A percentile compares a stretch with the other conserved stretches of the same genome.
These are phyloP conservation scores for Citrus inodora DNA, from an alignment of 345 rosid genomes.

Conservation along the genomic window DNA sequence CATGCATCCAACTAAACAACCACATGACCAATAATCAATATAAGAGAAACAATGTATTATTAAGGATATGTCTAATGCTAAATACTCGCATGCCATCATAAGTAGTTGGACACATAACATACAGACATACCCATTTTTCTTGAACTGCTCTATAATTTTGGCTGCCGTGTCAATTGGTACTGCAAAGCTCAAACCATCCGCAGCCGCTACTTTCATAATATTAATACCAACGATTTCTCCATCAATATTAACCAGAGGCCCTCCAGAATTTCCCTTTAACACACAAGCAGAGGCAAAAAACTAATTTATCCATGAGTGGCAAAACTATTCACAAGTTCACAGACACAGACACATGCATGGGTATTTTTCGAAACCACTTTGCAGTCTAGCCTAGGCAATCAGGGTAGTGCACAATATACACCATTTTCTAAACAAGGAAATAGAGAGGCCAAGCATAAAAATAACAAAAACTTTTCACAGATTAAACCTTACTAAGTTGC, in stretches of 20 bases:
- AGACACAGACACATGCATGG: neutral
- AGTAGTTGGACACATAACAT: neutral
- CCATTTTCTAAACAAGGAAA: too few relatives aligned
- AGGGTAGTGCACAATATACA: neutral
- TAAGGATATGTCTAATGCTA: too few relatives aligned
- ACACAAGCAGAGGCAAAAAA: constrained; percentile 5
- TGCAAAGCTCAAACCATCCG: constrained; percentile 78
- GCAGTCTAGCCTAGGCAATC: neutral
- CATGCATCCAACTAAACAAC: too few relatives aligned
- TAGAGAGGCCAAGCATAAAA: neutral
- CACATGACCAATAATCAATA: too few relatives aligned
- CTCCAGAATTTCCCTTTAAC: constrained; percentile 89
- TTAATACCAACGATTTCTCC: constrained; percentile 92
- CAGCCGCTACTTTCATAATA: constrained; percentile 74
- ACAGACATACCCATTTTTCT: constrained; percentile 65
- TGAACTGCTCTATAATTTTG: constrained; percentile 78
- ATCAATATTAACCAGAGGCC: constrained; percentile 87
- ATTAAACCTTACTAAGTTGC: neutral
- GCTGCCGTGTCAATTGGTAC: constrained; percentile 77
- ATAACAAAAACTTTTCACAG: neutral
- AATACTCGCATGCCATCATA: neutral
- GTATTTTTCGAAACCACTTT: neutral
- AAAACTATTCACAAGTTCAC: neutral
- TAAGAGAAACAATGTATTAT: neutral
- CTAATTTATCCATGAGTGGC: neutral